These are phyloP conservation scores for Erodium maritimum DNA, from an alignment of 345 rosid genomes.

Conservation along the genomic window DNA sequence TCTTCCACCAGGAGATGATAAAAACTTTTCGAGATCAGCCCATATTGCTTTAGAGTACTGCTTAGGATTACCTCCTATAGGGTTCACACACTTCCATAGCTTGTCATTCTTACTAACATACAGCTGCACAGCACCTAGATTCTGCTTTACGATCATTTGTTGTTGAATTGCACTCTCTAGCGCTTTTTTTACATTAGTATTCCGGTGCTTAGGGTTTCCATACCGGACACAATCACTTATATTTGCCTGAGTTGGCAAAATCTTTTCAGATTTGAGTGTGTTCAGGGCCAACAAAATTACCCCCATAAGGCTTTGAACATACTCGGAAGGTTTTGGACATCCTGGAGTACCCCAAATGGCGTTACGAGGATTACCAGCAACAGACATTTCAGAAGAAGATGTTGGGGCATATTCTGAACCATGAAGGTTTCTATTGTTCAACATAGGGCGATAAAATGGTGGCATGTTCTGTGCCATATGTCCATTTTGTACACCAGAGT, in stretches of 20 bases:
- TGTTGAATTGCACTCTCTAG: slow-evolving; percentile 28
- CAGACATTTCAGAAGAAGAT: not conserved
- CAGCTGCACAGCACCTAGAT: slow-evolving; percentile 20
- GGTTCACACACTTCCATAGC: slow-evolving; percentile 35
- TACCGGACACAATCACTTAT: slow-evolving; percentile 60
- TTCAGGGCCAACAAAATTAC: slow-evolving; percentile 60
- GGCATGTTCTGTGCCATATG: slow-evolving; percentile 7
- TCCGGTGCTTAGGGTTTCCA: slow-evolving; percentile 41
- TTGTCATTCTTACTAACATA: slow-evolving; percentile 30
- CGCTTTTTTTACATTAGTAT: slow-evolving; percentile 28
- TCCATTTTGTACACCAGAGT: slow-evolving; percentile 15
- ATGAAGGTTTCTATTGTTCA: slow-evolving; percentile 10
- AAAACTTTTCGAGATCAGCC: slow-evolving; percentile 19
- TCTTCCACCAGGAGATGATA: slow-evolving; percentile 22
- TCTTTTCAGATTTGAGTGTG: slow-evolving; percentile 56
- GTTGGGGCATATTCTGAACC: slow-evolving; percentile 11
- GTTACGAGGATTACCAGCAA: slow-evolving; percentile 18
- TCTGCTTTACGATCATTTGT: slow-evolving; percentile 26
- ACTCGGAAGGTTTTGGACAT: slow-evolving; percentile 42
- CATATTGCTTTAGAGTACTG: slow-evolving; percentile 17
- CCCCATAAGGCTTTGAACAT: slow-evolving; percentile 74
- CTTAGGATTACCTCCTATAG: slow-evolving; percentile 20
- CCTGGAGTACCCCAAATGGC: slow-evolving; percentile 47
- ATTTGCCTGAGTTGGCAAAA: slow-evolving; percentile 64
- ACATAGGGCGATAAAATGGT: slow-evolving; percentile 5